Conservation (phyloP, 140 eudicot species). For the Cichorium intybus region DNA sequence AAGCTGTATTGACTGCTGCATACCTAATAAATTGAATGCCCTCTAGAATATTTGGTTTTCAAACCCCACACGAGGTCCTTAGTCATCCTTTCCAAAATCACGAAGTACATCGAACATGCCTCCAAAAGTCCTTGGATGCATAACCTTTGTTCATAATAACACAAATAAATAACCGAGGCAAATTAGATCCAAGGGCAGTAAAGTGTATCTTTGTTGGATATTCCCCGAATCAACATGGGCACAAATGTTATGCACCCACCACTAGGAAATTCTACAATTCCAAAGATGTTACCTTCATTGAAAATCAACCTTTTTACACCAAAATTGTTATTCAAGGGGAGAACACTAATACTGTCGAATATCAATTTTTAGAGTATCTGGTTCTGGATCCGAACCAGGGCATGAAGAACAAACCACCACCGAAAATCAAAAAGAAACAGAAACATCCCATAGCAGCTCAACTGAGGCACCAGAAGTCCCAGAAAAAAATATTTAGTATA, state of each 20-base stretch:
- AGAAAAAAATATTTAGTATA: too few relatives aligned
- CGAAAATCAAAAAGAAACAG: too few relatives aligned
- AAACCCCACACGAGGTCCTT: background rate
- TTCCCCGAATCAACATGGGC: background rate
- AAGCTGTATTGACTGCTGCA: too few relatives aligned
- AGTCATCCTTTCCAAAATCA: background rate
- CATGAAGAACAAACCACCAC: too few relatives aligned
- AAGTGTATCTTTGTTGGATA: too few relatives aligned
- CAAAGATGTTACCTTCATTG: background rate
- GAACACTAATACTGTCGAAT: background rate
- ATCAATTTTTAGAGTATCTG: background rate
- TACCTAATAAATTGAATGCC: background rate
- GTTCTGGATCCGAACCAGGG: too few relatives aligned
- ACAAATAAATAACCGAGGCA: too few relatives aligned
- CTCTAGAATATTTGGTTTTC: background rate
- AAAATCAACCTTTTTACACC: too few relatives aligned
- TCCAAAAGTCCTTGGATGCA: background rate
- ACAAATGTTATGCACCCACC: background rate
- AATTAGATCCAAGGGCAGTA: too few relatives aligned
- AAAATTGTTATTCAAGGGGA: background rate
- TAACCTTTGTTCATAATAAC: too few relatives aligned
- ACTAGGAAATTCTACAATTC: background rate
- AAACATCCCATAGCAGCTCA: too few relatives aligned
- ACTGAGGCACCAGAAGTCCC: too few relatives aligned
- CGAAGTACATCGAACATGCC: background rate